Conservation (phyloP, 2,329 filamentous ascomycete genomes). For the Lecanoromycetidae sp. region DNA sequence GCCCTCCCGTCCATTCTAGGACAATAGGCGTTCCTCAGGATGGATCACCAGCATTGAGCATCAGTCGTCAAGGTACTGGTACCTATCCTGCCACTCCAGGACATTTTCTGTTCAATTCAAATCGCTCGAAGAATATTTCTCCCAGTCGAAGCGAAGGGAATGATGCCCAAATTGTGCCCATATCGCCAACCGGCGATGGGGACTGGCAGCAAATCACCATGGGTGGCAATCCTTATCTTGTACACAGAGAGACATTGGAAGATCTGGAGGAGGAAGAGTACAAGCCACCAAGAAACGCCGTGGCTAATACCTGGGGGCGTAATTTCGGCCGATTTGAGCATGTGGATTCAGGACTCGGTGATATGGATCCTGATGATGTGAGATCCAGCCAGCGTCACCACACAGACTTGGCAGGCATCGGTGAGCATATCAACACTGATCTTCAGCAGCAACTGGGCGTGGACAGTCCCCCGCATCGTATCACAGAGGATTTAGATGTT, state of each 20-base stretch:
- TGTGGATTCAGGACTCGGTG: conserved; percentile 10
- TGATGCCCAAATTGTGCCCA: conserved; percentile 12
- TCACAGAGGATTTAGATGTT: conserved; percentile 3
- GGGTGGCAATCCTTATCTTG: conserved; percentile 15
- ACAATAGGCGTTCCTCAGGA: neutral
- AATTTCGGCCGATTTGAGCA: no score
- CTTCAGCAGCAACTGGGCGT: neutral
- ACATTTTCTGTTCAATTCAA: neutral
- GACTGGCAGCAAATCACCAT: conserved; percentile 16
- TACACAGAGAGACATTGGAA: conserved; percentile 15
- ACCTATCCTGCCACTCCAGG: neutral
- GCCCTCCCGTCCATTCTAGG: conserved; percentile 1
- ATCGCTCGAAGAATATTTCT: neutral
- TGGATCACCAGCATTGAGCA: conserved; percentile 1
- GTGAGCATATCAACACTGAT: conserved; percentile 11
- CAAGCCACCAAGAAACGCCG: neutral
- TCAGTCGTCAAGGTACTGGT: neutral
- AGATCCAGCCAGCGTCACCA: neutral
- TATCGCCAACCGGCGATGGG: conserved; percentile 12
- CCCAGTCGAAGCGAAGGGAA: neutral
- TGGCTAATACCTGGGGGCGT: no score
- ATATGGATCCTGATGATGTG: conserved; percentile 8
- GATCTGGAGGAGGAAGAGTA: no score
- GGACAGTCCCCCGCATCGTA: neutral
- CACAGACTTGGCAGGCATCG: conserved; percentile 11